Conservation (phyloP, 768 basidiomycete species). For the Boletus rubropictus region DNA sequence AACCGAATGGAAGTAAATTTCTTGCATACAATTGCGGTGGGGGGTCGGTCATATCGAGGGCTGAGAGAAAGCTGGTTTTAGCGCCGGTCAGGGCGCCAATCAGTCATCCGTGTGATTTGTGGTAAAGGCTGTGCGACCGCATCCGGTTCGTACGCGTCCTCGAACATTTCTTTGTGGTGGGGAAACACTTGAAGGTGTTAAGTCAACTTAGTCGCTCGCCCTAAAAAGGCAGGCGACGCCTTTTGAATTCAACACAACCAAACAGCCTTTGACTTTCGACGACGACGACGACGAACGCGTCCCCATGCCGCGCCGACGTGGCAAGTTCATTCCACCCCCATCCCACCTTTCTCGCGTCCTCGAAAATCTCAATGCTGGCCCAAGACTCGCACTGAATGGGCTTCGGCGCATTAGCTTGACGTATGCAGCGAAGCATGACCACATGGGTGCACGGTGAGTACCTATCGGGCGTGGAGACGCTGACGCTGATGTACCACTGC, state of each 20-base stretch:
- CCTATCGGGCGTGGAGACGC: background rate
- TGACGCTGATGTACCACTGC: background rate
- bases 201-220: too few species aligned
- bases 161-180: too few species aligned
- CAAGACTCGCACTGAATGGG: conserved; percentile 43
- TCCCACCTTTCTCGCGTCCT: conserved; percentile 54
- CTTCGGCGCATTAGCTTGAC: conserved; percentile 52
- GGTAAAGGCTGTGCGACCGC: too few species aligned
- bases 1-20: conserved; percentile 5
- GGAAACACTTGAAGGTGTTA: too few species aligned
- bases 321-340: conserved; percentile 38
- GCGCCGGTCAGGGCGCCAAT: too few species aligned
- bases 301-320: conserved; percentile 23
- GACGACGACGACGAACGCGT: background rate
- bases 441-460: conserved; percentile 70
- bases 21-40: conserved; percentile 14
- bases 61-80: too few species aligned
- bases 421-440: conserved; percentile 58
- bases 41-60: too few species aligned
- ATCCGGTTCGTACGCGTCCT: too few species aligned
- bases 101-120: too few species aligned
- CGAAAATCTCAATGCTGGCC: conserved; percentile 43
- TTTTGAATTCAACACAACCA: conserved; percentile 20
- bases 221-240: conserved; percentile 11
- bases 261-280: conserved; percentile 7